Percentiles rank a stretch among this genome's conserved stretches.
Conservation (phyloP, 495 filamentous ascomycete species). For the Penicillium flavigenum region DNA sequence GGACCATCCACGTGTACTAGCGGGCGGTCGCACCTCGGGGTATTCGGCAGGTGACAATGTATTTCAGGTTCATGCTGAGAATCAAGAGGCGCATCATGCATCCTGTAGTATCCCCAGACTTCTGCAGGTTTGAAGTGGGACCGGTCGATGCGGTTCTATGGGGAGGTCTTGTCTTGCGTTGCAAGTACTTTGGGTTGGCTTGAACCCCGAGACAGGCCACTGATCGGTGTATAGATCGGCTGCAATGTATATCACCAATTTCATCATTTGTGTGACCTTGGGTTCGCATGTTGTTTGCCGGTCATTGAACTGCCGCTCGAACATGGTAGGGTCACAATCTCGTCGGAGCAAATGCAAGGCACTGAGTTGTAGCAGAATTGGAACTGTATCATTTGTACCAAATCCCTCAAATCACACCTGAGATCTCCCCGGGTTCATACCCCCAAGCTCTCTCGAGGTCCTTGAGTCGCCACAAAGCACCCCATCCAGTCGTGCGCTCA, state of each 20-base stretch:
- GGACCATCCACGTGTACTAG: too few species aligned
- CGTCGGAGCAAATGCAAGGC: background rate
- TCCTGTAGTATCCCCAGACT: constrained; percentile 30
- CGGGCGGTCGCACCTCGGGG: too few species aligned
- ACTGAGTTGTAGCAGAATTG: background rate
- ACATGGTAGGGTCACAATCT: background rate
- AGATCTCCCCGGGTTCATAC: constrained; percentile 32
- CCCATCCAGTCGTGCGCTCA: constrained; percentile 43
- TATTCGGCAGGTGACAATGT: constrained; percentile 33
- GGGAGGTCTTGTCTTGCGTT: background rate
- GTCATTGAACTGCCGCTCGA: background rate
- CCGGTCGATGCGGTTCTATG: too few species aligned
- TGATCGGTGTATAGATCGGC: background rate
- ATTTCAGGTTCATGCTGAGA: constrained; percentile 33
- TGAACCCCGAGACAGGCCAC: background rate
- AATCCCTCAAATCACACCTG: constrained; percentile 24
- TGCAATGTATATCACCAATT: background rate
- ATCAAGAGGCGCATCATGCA: constrained; percentile 32
- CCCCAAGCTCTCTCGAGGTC: constrained; percentile 45
- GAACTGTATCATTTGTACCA: background rate
- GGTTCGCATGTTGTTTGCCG: background rate
- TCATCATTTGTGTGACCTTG: background rate
- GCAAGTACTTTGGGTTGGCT: background rate
- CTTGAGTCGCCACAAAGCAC: constrained; percentile 36
- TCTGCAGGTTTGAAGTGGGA: constrained; percentile 20